phyloP scores from a whole-genome alignment of 2,329 filamentous ascomycete species.

The Beauveria scarabaeidicola region DNA sequence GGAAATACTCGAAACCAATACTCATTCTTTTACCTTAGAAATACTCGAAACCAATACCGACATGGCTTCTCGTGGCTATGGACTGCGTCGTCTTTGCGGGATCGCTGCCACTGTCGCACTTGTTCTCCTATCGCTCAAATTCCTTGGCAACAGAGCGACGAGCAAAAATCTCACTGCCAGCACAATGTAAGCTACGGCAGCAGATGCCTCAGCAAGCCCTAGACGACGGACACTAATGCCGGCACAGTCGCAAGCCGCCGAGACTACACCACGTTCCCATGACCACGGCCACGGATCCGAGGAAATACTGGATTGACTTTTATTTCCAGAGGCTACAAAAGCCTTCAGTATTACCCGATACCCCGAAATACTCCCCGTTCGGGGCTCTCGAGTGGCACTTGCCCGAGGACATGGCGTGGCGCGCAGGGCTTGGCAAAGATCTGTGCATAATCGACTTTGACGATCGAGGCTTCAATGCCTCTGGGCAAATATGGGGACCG shows the following conservation, averaged over 20 bases:
- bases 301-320: slow-evolving; percentile 21
- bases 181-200: not conserved
- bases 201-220: not conserved
- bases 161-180: not conserved
- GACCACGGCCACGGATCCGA: slow-evolving; percentile 11
- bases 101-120: not conserved
- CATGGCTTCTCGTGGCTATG: not conserved
- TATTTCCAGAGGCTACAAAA: slow-evolving; percentile 26
- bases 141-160: not conserved
- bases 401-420: slow-evolving; percentile 22
- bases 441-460: slow-evolving; percentile 39
- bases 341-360: slow-evolving; percentile 20
- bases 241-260: not conserved
- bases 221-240: not conserved
- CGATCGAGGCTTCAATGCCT: slow-evolving; percentile 29
- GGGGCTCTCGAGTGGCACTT: slow-evolving; percentile 27
- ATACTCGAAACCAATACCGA: not conserved
- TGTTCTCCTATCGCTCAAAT: not conserved
- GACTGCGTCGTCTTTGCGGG: not conserved
- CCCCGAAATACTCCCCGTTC: slow-evolving; percentile 21
- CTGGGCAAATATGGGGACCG: slow-evolving; percentile 28
- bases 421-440: slow-evolving; percentile 26
- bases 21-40: not conserved
- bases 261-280: not conserved
- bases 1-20: not conserved